phyloP scores from a whole-genome alignment of 2,329 filamentous ascomycete genomes.

The Penicillium verrucosum region DNA sequence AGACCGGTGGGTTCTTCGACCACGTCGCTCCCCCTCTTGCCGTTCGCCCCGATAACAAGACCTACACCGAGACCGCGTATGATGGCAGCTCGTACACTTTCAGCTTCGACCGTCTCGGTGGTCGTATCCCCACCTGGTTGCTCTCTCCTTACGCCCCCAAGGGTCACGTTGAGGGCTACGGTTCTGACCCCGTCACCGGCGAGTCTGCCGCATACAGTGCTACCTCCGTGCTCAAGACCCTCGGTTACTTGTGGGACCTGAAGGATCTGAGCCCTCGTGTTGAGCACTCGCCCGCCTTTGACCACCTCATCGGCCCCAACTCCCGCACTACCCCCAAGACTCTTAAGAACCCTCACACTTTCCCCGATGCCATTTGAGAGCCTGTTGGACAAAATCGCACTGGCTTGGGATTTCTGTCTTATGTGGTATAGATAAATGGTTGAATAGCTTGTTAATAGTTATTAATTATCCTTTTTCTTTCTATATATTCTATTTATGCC shows the following conservation, averaged over 20 bases:
- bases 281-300: conserved; percentile 29
- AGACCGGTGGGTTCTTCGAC: conserved; percentile 39
- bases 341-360: conserved; percentile 24
- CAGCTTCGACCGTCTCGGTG: conserved; percentile 28
- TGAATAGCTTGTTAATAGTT: background rate
- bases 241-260: conserved; percentile 32
- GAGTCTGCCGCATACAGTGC: conserved; percentile 26
- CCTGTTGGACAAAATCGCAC: no score
- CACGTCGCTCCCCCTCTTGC: conserved; percentile 35
- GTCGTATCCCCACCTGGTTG: conserved; percentile 32
- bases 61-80: conserved; percentile 32
- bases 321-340: conserved; percentile 9
- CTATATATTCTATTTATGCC: background rate
- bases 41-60: conserved; percentile 34
- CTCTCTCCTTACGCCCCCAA: conserved; percentile 28
- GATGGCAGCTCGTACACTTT: conserved; percentile 29
- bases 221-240: conserved; percentile 32
- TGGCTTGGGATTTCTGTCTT: background rate
- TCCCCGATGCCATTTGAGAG: conserved; percentile 20
- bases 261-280: conserved; percentile 30
- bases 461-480: background rate
- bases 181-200: conserved; percentile 26
- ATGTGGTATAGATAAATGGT: background rate
- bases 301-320: conserved; percentile 27
- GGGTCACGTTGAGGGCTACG: conserved; percentile 29